Conservation (phyloP, 106 monocot species). For the Narthecium ossifragum region DNA sequence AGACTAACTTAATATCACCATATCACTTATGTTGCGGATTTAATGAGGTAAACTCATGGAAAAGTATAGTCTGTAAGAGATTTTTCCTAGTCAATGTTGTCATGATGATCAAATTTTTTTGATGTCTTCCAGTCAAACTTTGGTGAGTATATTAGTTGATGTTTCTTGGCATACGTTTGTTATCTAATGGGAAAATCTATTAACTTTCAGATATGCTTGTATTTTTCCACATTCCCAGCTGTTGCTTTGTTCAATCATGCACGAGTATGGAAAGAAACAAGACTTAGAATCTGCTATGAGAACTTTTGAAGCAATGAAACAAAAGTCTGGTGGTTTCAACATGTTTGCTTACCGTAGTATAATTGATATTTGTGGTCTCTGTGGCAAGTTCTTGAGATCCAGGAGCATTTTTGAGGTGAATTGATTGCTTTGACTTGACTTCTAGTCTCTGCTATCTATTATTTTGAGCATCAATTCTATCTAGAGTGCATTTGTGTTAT, state of each 20-base stretch:
- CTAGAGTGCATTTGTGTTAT: too few species aligned
- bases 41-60: too few species aligned
- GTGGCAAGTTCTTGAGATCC: slow-evolving; percentile 58
- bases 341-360: slow-evolving; percentile 79
- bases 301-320: slow-evolving; percentile 54
- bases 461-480: too few species aligned
- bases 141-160: too few species aligned
- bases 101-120: too few species aligned
- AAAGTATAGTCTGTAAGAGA: too few species aligned
- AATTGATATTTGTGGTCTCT: slow-evolving; percentile 84
- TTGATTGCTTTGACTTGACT: neutral
- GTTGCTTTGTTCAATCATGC: slow-evolving; percentile 62
- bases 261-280: slow-evolving; percentile 79
- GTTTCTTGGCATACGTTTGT: too few species aligned
- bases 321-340: slow-evolving; percentile 53
- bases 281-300: slow-evolving; percentile 48
- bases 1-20: too few species aligned
- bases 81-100: too few species aligned
- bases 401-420: slow-evolving; percentile 68
- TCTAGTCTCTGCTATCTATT: too few species aligned
- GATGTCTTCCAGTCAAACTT: too few species aligned
- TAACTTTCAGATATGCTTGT: slow-evolving; percentile 65
- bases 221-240: slow-evolving; percentile 75
- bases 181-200: slow-evolving; percentile 3
- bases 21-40: too few species aligned